phyloP scores from a whole-genome alignment of 2,329 filamentous ascomycete species.

The Monosporascus cannonballus region DNA sequence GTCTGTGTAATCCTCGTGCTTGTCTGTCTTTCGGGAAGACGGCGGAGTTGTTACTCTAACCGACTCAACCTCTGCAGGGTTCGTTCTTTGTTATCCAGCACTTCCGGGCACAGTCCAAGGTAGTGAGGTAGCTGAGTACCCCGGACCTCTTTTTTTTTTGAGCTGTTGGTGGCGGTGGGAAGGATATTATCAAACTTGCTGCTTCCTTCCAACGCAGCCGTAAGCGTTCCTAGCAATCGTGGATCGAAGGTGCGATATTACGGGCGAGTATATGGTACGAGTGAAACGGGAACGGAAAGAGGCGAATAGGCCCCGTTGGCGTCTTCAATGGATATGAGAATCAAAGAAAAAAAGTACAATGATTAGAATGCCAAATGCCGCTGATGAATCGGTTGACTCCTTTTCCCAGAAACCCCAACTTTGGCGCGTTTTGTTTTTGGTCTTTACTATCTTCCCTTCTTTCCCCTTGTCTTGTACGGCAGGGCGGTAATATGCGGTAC shows the following conservation, averaged over 20 bases:
- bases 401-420: not conserved
- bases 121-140: not conserved
- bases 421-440: not conserved
- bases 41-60: not conserved
- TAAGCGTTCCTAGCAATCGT: not conserved
- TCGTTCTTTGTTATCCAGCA: not conserved
- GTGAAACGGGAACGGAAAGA: not conserved
- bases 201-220: not conserved
- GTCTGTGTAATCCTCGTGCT: not conserved
- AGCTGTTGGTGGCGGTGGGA: not conserved
- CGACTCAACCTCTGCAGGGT: not conserved
- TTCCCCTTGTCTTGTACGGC: not conserved
- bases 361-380: not conserved
- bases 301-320: not conserved
- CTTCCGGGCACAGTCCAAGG: no score
- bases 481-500: not conserved
- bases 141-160: not conserved
- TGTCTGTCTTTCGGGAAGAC: not conserved
- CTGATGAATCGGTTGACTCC: not conserved
- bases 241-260: not conserved
- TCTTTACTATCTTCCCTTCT: not conserved
- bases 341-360: not conserved
- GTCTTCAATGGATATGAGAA: not conserved
- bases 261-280: not conserved
- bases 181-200: not conserved